Evolutionary conservation across 140 eudicot genomes (phyloP).

Genomic region (Cichorium intybus): DNA sequence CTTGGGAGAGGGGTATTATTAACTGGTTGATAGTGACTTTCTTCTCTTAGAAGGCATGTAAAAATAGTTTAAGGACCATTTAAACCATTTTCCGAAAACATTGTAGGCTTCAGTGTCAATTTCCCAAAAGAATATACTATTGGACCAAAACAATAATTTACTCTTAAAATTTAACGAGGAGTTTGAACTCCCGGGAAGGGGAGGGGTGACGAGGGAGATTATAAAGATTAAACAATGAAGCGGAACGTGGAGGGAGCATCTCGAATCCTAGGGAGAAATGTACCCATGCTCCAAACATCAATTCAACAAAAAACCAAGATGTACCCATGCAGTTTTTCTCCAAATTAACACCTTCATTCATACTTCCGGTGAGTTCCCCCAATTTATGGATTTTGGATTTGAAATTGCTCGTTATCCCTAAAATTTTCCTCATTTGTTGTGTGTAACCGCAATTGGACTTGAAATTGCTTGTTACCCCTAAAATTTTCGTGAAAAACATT

Average conservation of each 20-base stretch:
- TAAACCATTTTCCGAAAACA: too few species aligned
- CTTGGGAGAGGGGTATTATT: too few species aligned
- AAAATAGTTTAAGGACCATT: too few species aligned
- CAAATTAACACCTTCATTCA: not conserved
- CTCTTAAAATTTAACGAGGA: too few species aligned
- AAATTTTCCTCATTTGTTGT: slow-evolving; percentile 1
- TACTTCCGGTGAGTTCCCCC: slow-evolving; percentile 12
- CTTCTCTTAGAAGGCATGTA: too few species aligned
- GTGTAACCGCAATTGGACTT: not conserved
- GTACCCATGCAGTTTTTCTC: slow-evolving; percentile 4
- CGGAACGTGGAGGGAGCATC: slow-evolving; percentile 58
- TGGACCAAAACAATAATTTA: too few species aligned
- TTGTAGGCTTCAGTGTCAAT: too few species aligned
- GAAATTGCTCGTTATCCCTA: not conserved
- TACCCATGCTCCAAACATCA: slow-evolving; percentile 5
- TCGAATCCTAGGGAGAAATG: slow-evolving; percentile 31
- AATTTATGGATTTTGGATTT: not conserved
- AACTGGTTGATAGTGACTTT: too few species aligned
- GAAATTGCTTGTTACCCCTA: not conserved
- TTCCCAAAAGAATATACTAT: too few species aligned
- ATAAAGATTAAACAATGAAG: not conserved
- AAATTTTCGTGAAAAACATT: not conserved
- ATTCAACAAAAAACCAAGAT: slow-evolving; percentile 20
- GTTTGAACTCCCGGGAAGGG: not conserved
- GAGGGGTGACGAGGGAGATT: not conserved